Evolutionary conservation across 179 eudicot genomes (phyloP).

Genomic region (Camellia oleifera): DNA sequence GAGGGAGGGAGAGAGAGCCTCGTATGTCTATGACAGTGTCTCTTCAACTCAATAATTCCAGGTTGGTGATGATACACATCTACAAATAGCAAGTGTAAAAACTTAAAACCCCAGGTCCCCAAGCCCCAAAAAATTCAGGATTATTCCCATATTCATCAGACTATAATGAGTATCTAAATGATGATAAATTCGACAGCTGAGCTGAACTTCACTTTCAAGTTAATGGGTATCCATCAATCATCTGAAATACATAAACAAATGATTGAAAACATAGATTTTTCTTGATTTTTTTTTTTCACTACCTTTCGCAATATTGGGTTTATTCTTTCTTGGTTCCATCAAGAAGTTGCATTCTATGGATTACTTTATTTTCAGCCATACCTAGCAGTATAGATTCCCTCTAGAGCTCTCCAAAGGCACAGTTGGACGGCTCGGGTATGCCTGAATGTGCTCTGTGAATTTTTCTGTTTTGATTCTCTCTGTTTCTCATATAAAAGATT

Average conservation of each 20-base stretch:
- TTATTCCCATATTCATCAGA: constrained; percentile 18
- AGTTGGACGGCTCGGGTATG: constrained; percentile 28
- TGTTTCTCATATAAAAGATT: constrained; percentile 58
- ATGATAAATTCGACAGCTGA: constrained; percentile 38
- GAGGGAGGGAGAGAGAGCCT: constrained; percentile 6
- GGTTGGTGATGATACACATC: constrained; percentile 6
- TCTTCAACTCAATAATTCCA: constrained; percentile 11
- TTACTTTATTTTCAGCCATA: constrained; percentile 32
- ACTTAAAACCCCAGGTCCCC: neutral
- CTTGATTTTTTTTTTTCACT: no score
- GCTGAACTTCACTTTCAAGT: constrained; percentile 29
- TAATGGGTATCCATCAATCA: constrained; percentile 59
- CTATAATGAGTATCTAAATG: constrained; percentile 16
- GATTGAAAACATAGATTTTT: constrained; percentile 26
- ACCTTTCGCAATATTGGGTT: constrained; percentile 27
- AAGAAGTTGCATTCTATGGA: constrained; percentile 22
- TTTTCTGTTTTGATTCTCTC: constrained; percentile 36
- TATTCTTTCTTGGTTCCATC: constrained; percentile 37
- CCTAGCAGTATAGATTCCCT: constrained; percentile 58
- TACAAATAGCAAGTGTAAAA: neutral
- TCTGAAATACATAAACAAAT: constrained; percentile 37
- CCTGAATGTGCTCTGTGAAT: constrained; percentile 31
- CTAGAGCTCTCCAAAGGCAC: constrained; percentile 17
- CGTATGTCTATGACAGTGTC: constrained; percentile 14
- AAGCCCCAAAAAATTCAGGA: constrained; percentile 14